Evolutionary conservation across 805 yeast genomes (phyloP), one percentile per base, ranked within the genome.

Genomic region (Pichia nanzhaoensis): DNA sequence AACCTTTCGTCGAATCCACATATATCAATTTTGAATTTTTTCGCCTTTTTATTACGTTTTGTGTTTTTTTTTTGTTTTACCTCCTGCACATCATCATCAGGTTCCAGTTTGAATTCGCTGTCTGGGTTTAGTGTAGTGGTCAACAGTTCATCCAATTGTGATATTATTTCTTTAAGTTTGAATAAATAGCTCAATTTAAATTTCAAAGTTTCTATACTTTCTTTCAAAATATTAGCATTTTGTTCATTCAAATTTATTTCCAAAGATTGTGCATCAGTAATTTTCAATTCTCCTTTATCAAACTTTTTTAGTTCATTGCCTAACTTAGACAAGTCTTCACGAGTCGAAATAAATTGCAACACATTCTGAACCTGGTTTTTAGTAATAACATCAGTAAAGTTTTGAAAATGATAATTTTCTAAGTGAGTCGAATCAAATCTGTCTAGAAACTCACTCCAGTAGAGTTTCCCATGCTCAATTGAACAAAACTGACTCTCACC

Each of bases 401-500:
- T 27, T 12, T 12, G 14, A 3, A 16, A 17, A 19, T 39, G 39
- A 10, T 54, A 37, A 5, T 2, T 21, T 24, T 24, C 28, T 24
- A 24, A 24, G 9, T 24, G 28, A 24, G 9, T 24, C 10, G 28
- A 2, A 18, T 45, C 50, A 39, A 55, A 52, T 33, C 48, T 49
- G 7, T 44, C 30, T 19, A 63, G 31, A 21, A 73, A 45, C 36
- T 55, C 48, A 20, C 52, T 56, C 62, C 76, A 64, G 50, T 62
- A 82, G 48, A 49, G 47, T 39, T 57, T 41, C 31, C 95, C 96
- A 61, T 90, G 95, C 21, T 75, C 84, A 18, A 71, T 73, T 14
- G 78, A 65, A 59, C 97, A 89, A 58, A 84, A 89, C 60, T 89
- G 87, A 30, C 88, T 77, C 19, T 55, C 58, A 1, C 58, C 48